Evolutionary conservation across 805 yeast genomes (phyloP).

Genomic region (Candida methanosorbosa): DNA sequence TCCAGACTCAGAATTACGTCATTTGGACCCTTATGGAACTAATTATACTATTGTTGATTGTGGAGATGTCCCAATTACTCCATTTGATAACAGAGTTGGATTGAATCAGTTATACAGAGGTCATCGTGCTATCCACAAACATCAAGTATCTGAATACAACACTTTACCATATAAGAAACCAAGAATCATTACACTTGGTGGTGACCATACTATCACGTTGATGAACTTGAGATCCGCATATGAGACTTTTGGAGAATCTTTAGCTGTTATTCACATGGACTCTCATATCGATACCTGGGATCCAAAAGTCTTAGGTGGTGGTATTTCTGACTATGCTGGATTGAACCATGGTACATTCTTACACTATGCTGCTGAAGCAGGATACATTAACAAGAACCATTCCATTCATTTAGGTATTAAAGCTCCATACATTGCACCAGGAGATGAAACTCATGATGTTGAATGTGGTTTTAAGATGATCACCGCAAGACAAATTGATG

Average conservation of each 20-base stretch:
- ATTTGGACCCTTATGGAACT: slow-evolving; percentile 33
- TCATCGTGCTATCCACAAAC: slow-evolving; percentile 37
- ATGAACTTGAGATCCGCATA: slow-evolving; percentile 39
- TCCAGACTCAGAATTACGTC: slow-evolving; percentile 26
- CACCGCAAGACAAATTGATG: slow-evolving; percentile 41
- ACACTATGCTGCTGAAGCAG: slow-evolving; percentile 63
- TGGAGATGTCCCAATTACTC: slow-evolving; percentile 54
- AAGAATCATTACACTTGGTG: slow-evolving; percentile 43
- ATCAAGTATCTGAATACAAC: slow-evolving; percentile 13
- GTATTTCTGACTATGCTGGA: slow-evolving; percentile 44
- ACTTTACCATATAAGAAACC: slow-evolving; percentile 14
- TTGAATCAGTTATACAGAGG: slow-evolving; percentile 49
- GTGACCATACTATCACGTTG: slow-evolving; percentile 47
- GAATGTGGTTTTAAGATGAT: slow-evolving; percentile 38
- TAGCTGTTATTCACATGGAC: slow-evolving; percentile 49
- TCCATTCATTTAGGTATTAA: slow-evolving; percentile 57
- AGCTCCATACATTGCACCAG: slow-evolving; percentile 41
- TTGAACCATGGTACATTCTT: slow-evolving; percentile 61
- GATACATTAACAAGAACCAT: slow-evolving; percentile 39
- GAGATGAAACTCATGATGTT: slow-evolving; percentile 34
- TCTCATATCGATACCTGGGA: slow-evolving; percentile 65
- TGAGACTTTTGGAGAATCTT: slow-evolving; percentile 26
- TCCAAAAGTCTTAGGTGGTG: slow-evolving; percentile 57
- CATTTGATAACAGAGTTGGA: slow-evolving; percentile 51
- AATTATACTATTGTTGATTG: slow-evolving; percentile 40